These are phyloP conservation scores for Paecilomyces sp. DNA, from an alignment of 2,329 filamentous ascomycete species.

Conservation along the genomic window DNA sequence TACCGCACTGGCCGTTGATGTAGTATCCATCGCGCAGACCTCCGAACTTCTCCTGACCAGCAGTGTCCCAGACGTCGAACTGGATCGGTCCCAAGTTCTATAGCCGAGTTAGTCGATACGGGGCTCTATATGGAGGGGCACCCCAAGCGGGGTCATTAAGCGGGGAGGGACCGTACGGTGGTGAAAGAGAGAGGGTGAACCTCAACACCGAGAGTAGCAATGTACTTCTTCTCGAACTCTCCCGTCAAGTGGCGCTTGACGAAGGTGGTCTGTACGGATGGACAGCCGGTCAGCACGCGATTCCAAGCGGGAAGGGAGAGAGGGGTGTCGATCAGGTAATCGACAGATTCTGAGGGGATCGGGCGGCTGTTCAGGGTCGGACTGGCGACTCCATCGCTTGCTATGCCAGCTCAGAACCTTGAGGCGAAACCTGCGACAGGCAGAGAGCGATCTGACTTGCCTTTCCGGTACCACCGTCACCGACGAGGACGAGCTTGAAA, in stretches of 20 bases:
- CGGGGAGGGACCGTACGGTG: constrained; percentile 63
- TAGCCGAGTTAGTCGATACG: constrained; percentile 19
- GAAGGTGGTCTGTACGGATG: constrained; percentile 75
- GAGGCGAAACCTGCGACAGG: not conserved
- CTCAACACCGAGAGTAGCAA: constrained; percentile 98
- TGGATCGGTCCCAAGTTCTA: constrained; percentile 91
- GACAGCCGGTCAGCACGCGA: not conserved
- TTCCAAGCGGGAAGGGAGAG: not conserved
- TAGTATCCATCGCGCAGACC: constrained; percentile 99
- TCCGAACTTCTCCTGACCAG: constrained; percentile 98
- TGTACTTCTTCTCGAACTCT: constrained; percentile 99
- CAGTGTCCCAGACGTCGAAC: constrained; percentile 99
- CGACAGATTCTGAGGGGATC: not conserved
- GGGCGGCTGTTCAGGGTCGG: not conserved
- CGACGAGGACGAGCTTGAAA: constrained; percentile 99
- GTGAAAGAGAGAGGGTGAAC: constrained; percentile 97
- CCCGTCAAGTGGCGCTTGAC: constrained; percentile 99
- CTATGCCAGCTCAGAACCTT: not conserved
- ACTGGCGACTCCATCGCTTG: not conserved
- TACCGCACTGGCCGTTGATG: constrained; percentile 99
- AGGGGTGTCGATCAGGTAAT: not conserved
- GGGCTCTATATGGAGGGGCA: constrained; percentile 8
- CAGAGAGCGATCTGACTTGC: constrained; percentile 46
- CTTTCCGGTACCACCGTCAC: constrained; percentile 99
- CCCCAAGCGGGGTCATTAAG: constrained; percentile 21